Evolutionary conservation across 1,284 basidiomycete species (phyloP).

Genomic region (Microbotryum silenes-acaulis): DNA sequence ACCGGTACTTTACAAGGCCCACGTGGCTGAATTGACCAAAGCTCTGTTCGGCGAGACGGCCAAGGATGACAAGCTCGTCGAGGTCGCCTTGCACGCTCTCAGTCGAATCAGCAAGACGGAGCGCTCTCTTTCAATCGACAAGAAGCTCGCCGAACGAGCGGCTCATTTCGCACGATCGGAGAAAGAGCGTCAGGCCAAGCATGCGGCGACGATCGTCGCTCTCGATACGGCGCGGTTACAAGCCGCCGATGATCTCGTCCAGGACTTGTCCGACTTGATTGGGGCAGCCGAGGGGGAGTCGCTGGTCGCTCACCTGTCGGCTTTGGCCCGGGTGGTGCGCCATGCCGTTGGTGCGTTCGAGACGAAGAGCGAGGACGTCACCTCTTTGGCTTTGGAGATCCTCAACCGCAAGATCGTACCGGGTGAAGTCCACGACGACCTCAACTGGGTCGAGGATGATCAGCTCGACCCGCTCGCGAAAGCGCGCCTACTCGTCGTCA

Average conservation of each 20-base stretch:
- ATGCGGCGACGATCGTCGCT: slow-evolving; percentile 70
- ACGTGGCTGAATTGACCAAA: slow-evolving; percentile 66
- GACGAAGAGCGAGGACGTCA: slow-evolving; percentile 62
- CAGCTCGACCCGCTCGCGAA: slow-evolving; percentile 49
- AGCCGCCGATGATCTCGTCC: slow-evolving; percentile 52
- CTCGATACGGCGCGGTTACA: slow-evolving; percentile 45
- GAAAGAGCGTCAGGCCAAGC: slow-evolving; percentile 70
- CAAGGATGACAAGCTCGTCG: slow-evolving; percentile 50
- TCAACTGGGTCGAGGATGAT: slow-evolving; percentile 62
- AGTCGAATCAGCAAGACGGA: slow-evolving; percentile 59
- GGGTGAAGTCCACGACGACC: slow-evolving; percentile 49
- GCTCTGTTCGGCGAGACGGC: slow-evolving; percentile 51
- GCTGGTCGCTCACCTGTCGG: slow-evolving; percentile 61
- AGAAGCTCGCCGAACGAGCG: slow-evolving; percentile 58
- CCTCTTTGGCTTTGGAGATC: slow-evolving; percentile 62
- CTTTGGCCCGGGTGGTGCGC: slow-evolving; percentile 66
- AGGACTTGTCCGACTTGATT: slow-evolving; percentile 59
- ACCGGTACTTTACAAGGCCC: slow-evolving; percentile 63
- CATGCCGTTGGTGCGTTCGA: slow-evolving; percentile 62
- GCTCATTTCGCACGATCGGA: slow-evolving; percentile 55
- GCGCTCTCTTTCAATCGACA: slow-evolving; percentile 54
- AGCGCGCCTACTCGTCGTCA: slow-evolving; percentile 66
- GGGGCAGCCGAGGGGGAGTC: slow-evolving; percentile 49
- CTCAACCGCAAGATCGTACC: slow-evolving; percentile 55
- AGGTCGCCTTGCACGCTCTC: slow-evolving; percentile 66